Percentiles rank a stretch among this genome's conserved stretches.
These are phyloP conservation scores for Hortiboletus flavorubellus DNA, from an alignment of 768 basidiomycete genomes.

Conservation along the genomic window DNA sequence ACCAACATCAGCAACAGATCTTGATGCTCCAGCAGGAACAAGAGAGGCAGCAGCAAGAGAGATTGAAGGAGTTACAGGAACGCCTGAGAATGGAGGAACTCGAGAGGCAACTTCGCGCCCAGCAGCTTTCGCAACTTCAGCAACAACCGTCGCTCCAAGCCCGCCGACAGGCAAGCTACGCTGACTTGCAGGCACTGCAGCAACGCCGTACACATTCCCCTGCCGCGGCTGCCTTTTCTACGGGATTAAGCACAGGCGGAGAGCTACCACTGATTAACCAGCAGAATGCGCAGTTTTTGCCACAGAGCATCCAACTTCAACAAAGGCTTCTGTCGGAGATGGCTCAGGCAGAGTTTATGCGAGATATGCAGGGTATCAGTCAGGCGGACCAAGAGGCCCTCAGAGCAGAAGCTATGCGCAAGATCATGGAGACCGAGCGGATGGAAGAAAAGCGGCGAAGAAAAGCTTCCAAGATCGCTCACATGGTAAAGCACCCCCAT, in stretches of 20 bases:
- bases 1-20: constrained; percentile 71
- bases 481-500: constrained; percentile 58
- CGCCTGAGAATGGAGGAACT: constrained; percentile 63
- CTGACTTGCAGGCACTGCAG: constrained; percentile 47
- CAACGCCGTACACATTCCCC: constrained; percentile 53
- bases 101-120: constrained; percentile 58
- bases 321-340: constrained; percentile 76
- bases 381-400: constrained; percentile 68
- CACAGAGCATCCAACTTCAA: constrained; percentile 68
- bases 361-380: constrained; percentile 57
- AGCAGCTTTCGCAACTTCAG: constrained; percentile 47
- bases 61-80: constrained; percentile 59
- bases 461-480: constrained; percentile 81
- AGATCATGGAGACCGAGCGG: constrained; percentile 87
- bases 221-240: constrained; percentile 34
- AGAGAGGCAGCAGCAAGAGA: constrained; percentile 53
- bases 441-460: constrained; percentile 82
- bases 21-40: constrained; percentile 67
- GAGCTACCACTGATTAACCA: constrained; percentile 41
- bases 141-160: constrained; percentile 39
- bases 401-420: constrained; percentile 75
- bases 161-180: constrained; percentile 40
- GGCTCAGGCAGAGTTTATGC: constrained; percentile 65
- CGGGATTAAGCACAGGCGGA: constrained; percentile 19
- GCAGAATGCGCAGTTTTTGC: constrained; percentile 52